Evolutionary conservation across 768 basidiomycete species (phyloP).

Genomic region (Tephrocybe sp.): DNA sequence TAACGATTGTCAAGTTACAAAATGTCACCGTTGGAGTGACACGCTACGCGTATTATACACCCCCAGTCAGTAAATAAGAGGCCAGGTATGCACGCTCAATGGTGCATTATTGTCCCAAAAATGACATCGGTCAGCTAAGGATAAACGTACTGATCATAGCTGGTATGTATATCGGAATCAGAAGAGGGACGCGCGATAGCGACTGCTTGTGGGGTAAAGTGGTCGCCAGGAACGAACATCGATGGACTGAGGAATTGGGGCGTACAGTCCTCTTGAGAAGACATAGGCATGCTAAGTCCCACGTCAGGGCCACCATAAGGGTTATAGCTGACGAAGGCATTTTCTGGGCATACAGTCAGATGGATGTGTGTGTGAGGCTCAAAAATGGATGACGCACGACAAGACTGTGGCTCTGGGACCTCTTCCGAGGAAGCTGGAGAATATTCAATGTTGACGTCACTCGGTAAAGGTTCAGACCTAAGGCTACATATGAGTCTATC

Average conservation of each 20-base stretch:
- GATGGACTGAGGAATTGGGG: conserved; percentile 9
- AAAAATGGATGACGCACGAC: conserved; percentile 9
- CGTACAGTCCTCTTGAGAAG: conserved; percentile 11
- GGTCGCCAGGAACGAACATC: conserved; percentile 3
- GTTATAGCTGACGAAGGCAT: conserved; percentile 2
- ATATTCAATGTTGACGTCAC: conserved; percentile 16
- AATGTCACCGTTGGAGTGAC: neutral
- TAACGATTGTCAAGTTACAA: too few species aligned
- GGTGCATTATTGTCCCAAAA: conserved; percentile 1
- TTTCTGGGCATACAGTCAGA: conserved; percentile 2
- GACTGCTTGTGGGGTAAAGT: conserved; percentile 4
- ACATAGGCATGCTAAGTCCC: neutral
- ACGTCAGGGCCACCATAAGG: conserved; percentile 6
- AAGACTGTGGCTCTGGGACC: conserved; percentile 12
- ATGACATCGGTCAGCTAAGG: neutral
- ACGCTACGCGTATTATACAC: neutral
- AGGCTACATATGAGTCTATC: neutral
- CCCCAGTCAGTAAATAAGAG: neutral
- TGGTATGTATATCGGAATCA: conserved; percentile 8
- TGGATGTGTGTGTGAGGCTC: neutral
- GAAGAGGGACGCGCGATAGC: conserved; percentile 5
- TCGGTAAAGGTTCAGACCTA: conserved; percentile 17
- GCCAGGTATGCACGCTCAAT: conserved; percentile 4
- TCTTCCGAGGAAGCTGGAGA: conserved; percentile 22
- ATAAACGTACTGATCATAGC: conserved; percentile 9